Conservation (phyloP, 306 rosid genomes). For the Canavalia ensiformis region DNA sequence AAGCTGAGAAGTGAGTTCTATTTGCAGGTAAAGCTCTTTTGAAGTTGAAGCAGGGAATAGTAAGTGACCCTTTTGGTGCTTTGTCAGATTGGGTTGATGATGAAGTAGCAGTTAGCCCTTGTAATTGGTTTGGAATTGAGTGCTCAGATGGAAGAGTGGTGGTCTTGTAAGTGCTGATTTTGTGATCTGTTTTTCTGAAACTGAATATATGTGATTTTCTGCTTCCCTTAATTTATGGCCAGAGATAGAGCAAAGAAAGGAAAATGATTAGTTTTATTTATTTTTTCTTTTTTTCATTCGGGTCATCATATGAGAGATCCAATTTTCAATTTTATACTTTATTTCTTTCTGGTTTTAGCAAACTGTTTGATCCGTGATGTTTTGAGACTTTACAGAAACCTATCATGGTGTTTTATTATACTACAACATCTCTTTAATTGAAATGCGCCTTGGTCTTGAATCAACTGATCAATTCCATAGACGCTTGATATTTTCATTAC, state of each 20-base stretch:
- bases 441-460: conserved; percentile 18
- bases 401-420: background rate
- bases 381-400: conserved; percentile 11
- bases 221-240: conserved; percentile 30
- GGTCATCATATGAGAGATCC: conserved; percentile 25
- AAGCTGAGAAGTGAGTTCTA: conserved; percentile 35
- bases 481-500: background rate
- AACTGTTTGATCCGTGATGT: conserved; percentile 5
- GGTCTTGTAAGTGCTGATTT: conserved; percentile 69
- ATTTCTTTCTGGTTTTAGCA: background rate
- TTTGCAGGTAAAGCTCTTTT: conserved; percentile 82
- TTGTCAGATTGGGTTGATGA: conserved; percentile 79
- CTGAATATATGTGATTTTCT: background rate
- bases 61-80: conserved; percentile 81
- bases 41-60: conserved; percentile 73
- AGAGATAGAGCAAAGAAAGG: background rate
- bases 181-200: conserved; percentile 24
- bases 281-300: background rate
- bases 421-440: conserved; percentile 7
- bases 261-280: background rate
- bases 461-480: conserved; percentile 11
- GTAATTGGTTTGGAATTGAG: conserved; percentile 89
- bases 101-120: conserved; percentile 62
- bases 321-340: background rate
- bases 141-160: conserved; percentile 82